These are phyloP conservation scores for Suhomyces emberorum DNA, from an alignment of 805 yeast species.

Conservation along the genomic window DNA sequence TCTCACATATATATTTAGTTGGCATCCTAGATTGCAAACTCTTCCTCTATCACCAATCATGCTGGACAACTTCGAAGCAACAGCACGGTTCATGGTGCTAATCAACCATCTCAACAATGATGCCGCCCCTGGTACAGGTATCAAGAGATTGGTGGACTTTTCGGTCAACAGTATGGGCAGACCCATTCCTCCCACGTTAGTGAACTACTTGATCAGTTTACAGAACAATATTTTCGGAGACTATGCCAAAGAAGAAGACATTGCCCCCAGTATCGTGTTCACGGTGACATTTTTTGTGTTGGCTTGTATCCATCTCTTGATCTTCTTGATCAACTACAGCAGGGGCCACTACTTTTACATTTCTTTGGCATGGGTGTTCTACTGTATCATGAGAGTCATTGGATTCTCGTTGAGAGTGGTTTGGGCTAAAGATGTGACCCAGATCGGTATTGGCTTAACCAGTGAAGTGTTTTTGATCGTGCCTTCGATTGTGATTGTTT, in stretches of 20 bases:
- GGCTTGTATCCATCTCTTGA: slow-evolving; percentile 7
- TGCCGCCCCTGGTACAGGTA: slow-evolving; percentile 53
- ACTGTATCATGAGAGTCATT: slow-evolving; percentile 9
- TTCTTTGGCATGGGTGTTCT: slow-evolving; percentile 10
- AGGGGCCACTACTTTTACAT: slow-evolving; percentile 16
- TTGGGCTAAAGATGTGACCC: slow-evolving; percentile 9
- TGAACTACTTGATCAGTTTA: slow-evolving; percentile 2
- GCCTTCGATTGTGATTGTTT: slow-evolving; percentile 13
- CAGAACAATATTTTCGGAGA: slow-evolving; percentile 14
- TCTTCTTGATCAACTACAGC: slow-evolving; percentile 10
- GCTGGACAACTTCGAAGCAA: not conserved
- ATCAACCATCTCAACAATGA: slow-evolving; percentile 24
- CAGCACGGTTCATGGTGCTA: not conserved
- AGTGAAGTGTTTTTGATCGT: slow-evolving; percentile 12
- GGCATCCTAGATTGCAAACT: no score
- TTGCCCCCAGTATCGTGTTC: slow-evolving; percentile 12
- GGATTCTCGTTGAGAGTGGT: slow-evolving; percentile 11
- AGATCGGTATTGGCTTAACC: slow-evolving; percentile 11
- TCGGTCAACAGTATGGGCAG: slow-evolving; percentile 5
- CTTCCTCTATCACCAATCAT: no score
- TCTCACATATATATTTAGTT: no score
- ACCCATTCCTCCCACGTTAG: slow-evolving; percentile 4
- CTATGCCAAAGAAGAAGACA: slow-evolving; percentile 12
- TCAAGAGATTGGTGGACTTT: slow-evolving; percentile 12
- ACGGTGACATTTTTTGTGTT: slow-evolving; percentile 9